Evolutionary conservation across 371 early-diverging fungal genomes (phyloP), one percentile per base, ranked within the genome.

Genomic region (Actinomortierella ambigua): DNA sequence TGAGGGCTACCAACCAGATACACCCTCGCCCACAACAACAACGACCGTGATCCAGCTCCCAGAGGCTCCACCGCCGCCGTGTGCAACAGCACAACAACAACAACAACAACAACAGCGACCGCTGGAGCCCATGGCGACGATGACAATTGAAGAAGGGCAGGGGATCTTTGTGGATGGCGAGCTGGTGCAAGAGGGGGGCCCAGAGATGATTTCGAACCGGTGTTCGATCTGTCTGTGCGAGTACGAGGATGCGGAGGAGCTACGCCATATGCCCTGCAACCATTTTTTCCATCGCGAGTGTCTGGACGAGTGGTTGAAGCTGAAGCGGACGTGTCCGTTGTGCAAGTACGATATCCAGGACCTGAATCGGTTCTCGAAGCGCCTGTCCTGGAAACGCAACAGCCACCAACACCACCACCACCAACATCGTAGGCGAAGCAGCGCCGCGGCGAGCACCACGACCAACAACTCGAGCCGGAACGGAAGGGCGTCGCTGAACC

Each of bases 261-360:
- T 89, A 7, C 81, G 88, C 54, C 77, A 79, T 44, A 55, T 88
- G 58, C 82, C 83, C 69, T 88, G 96, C 73, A 66, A 79, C 24
- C 96, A 96, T 66, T 88, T 87, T 27, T 96, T 93, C 77, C 96
- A 96, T 77, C 79, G 80, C 52, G 88, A 89, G 23, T 95, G 96
- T 69, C 87, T 95, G 7, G 95, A 95, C 77, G 80, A 87, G 50
- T 93, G 93, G 93, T 79, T 91, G 20, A 68, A 65, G 47, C 55
- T 76, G 41, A 78, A 78, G 57, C 50, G 77, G 40, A 71, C 69
- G 1, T 81, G 81, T 50, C 81, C 81, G 14, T 48, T 79, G 42
- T 81, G 81, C 61, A 71, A 71, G 42, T 55, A 51, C 26, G 78
- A 78, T 40, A 68, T 78, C 29, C 14, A 59, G 8, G 42, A 46